Evolutionary conservation across 2,329 filamentous ascomycete species (phyloP), one percentile per base, ranked within the genome.

Genomic region (Colletotrichum kahawae): DNA sequence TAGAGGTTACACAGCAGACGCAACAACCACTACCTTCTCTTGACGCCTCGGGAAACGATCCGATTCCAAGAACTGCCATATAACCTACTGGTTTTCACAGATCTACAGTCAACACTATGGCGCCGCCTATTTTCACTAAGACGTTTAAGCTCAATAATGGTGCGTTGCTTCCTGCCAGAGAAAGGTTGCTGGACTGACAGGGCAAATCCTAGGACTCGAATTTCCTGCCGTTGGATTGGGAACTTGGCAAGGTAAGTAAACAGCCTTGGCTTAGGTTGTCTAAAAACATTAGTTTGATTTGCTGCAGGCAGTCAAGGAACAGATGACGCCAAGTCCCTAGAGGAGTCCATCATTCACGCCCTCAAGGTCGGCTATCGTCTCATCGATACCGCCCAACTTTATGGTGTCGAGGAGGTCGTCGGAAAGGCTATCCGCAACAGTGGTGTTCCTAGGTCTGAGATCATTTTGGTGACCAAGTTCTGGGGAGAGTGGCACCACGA

Each of bases 391-490:
- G 78, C 77, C 14, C 69, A 70, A 51, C 12, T 59, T 36, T 83
- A 83, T 63, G 77, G 74, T 3, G 79, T 81, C 43, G 82, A 83
- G 68, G 68, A 77, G 24, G 68, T 79, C 24, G 81, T 83, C 7
- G 83, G 83, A 7, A 78, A 78, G 12, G 83, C 80, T 12, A 79
- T 85, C 34, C 79, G 80, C 5, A 81, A 77, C 27, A 82, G 80
- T 13, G 82, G 82, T 8, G 70, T 84, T 7, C 82, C 83, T 13
- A 80, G 83, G 9, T 77, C 77, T n/a, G 80, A 91, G 77, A 88
- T 92, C 81, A 91, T 90, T 85, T 85, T 84, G 29, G 81, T 84
- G 60, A 84, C 81, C 57, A 85, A 84, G 74, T 77, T 85, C 66
- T 79, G 78, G 72, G 79, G 79, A 64, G 18, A 92, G 78, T 81